Percentiles rank a stretch among this genome's conserved stretches.
phyloP scores from a whole-genome alignment of 306 rosid species.

The Astragalus glycyphyllos region DNA sequence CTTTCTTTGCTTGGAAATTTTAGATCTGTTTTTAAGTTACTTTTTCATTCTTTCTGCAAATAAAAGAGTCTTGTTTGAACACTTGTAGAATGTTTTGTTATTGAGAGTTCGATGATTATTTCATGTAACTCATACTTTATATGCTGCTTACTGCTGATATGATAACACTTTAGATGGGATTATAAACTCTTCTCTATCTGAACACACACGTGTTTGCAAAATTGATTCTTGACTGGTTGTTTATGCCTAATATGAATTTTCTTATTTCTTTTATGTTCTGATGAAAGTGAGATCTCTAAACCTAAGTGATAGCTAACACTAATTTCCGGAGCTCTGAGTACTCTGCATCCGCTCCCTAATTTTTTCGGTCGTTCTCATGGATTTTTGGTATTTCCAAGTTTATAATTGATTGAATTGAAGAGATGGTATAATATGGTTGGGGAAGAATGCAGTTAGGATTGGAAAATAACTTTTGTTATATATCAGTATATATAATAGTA shows the following conservation, averaged over 20 bases:
- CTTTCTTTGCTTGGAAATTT: constrained; percentile 35
- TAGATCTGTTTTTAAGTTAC: constrained; percentile 47
- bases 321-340: background rate
- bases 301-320: constrained; percentile 6
- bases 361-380: background rate
- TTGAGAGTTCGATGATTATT: constrained; percentile 20
- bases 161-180: constrained; percentile 4
- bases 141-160: background rate
- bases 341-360: background rate
- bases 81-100: constrained; percentile 9
- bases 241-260: constrained; percentile 24
- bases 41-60: constrained; percentile 20
- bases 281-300: constrained; percentile 33
- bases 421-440: background rate
- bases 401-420: background rate
- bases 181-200: constrained; percentile 4
- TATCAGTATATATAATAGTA: background rate
- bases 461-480: background rate
- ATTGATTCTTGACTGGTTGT: constrained; percentile 7
- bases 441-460: background rate
- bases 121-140: constrained; percentile 28
- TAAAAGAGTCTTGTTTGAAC: background rate
- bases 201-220: constrained; percentile 15
- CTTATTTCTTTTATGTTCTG: constrained; percentile 16
- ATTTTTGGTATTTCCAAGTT: background rate